Conservation (phyloP, 2,329 filamentous ascomycete genomes). For the Xenoacremonium recifei region DNA sequence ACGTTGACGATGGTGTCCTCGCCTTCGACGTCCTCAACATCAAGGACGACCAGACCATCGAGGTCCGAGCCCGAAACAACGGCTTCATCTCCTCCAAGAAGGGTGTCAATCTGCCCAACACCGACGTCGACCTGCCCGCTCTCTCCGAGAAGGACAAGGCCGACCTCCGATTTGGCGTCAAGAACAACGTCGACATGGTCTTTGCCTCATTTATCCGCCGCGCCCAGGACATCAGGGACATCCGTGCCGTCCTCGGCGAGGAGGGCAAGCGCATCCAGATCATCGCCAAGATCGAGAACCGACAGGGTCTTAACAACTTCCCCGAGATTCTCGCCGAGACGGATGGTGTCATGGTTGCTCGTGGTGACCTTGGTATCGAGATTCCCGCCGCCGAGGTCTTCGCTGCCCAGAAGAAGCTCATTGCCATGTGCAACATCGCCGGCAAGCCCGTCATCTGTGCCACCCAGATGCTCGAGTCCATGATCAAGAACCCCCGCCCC, state of each 20-base stretch:
- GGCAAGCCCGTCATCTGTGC: conserved; percentile 99
- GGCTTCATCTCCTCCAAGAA: conserved; percentile 98
- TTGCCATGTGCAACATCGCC: conserved; percentile 99
- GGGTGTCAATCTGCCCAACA: conserved; percentile 98
- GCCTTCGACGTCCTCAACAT: conserved; percentile 92
- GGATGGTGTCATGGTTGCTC: conserved; percentile 99
- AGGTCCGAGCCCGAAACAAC: conserved; percentile 89
- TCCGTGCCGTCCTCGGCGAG: conserved; percentile 86
- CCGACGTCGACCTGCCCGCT: conserved; percentile 94
- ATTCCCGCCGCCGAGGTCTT: conserved; percentile 98
- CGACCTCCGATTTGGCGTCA: conserved; percentile 92
- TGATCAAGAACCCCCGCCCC: conserved; percentile 99
- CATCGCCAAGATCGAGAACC: conserved; percentile 99
- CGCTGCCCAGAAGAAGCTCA: conserved; percentile 99
- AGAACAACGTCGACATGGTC: conserved; percentile 99
- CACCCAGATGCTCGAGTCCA: conserved; percentile 99
- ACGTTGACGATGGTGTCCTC: conserved; percentile 96
- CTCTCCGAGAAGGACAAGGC: conserved; percentile 97
- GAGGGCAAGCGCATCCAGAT: conserved; percentile 97
- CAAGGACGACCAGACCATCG: conserved; percentile 84
- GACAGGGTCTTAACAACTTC: conserved; percentile 99
- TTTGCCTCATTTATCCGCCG: conserved; percentile 98
- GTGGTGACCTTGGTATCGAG: conserved; percentile 94
- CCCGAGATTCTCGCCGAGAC: conserved; percentile 93
- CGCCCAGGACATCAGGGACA: conserved; percentile 87